phyloP scores from a whole-genome alignment of 495 filamentous ascomycete genomes.

The Chaetomidium leptoderma region DNA sequence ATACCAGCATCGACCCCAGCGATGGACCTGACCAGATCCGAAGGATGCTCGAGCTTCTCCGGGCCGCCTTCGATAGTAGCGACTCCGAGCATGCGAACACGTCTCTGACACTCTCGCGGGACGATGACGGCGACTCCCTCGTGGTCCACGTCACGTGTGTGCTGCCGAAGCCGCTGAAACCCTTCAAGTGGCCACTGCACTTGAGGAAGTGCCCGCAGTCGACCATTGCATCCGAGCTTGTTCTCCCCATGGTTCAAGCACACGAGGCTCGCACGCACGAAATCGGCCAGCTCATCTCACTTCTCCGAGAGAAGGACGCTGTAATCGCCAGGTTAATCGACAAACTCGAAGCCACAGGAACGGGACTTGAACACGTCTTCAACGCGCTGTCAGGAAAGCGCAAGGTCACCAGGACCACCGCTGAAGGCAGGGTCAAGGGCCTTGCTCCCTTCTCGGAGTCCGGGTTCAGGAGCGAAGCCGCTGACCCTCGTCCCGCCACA shows the following conservation, averaged over 20 bases:
- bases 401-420: constrained; percentile 41
- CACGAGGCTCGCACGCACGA: constrained; percentile 49
- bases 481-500: constrained; percentile 23
- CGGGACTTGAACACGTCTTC: constrained; percentile 66
- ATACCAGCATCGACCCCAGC: constrained; percentile 80
- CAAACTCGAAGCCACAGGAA: constrained; percentile 65
- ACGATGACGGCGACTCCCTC: constrained; percentile 40
- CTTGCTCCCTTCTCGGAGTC: constrained; percentile 50
- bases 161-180: constrained; percentile 62
- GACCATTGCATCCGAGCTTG: constrained; percentile 55
- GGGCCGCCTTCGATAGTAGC: constrained; percentile 51
- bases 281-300: constrained; percentile 52
- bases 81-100: constrained; percentile 38
- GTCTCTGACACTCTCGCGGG: constrained; percentile 33
- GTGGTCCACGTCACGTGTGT: constrained; percentile 54
- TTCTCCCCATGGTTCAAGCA: constrained; percentile 64
- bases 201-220: constrained; percentile 54
- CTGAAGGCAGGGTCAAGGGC: constrained; percentile 52
- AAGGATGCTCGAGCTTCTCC: constrained; percentile 69
- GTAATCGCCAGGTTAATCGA: constrained; percentile 72
- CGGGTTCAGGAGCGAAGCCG: constrained; percentile 42
- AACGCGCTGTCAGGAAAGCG: constrained; percentile 56
- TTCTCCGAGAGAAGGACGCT: constrained; percentile 71
- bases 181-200: constrained; percentile 65
- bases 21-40: constrained; percentile 67